Evolutionary conservation across 2,329 filamentous ascomycete species (phyloP).

Genomic region (Boeremia exigua): DNA sequence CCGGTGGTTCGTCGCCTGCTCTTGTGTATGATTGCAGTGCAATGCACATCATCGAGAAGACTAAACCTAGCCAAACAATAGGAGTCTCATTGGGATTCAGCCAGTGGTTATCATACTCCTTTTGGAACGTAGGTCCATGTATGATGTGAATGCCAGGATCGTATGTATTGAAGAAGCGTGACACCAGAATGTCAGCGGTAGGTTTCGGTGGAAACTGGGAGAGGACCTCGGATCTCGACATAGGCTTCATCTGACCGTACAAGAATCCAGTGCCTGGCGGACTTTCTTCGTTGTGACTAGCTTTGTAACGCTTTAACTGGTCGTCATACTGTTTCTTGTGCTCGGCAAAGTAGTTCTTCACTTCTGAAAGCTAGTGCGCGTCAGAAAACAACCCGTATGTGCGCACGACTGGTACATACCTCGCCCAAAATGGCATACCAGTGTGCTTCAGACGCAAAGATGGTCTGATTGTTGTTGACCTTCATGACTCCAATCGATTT

Average conservation of each 20-base stretch:
- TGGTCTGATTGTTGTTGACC: constrained; percentile 55
- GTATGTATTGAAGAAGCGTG: constrained; percentile 87
- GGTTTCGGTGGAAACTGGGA: constrained; percentile 80
- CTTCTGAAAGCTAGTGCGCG: constrained; percentile 74
- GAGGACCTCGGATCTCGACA: constrained; percentile 77
- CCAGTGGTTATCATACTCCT: constrained; percentile 71
- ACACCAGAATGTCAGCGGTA: constrained; percentile 82
- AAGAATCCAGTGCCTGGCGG: constrained; percentile 76
- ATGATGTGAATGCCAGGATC: constrained; percentile 66
- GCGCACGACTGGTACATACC: constrained; percentile 39
- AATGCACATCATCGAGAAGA: constrained; percentile 78
- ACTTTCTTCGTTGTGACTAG: constrained; percentile 63
- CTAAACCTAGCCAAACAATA: constrained; percentile 78
- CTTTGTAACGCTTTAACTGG: constrained; percentile 77
- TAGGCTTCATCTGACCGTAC: constrained; percentile 72
- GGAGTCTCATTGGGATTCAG: constrained; percentile 73
- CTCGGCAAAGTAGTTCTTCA: constrained; percentile 84
- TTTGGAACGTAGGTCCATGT: constrained; percentile 78
- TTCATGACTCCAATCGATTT: constrained; percentile 61
- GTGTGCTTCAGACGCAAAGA: constrained; percentile 59
- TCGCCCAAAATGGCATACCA: constrained; percentile 60
- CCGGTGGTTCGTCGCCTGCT: constrained; percentile 78
- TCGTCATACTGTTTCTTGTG: constrained; percentile 90
- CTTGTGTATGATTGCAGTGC: constrained; percentile 81
- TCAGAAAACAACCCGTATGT: constrained; percentile 12